Percentiles rank a stretch among this genome's conserved stretches.
Evolutionary conservation across 177 flowering plant genomes (phyloP).

Genomic region (Vitis hybrid): DNA sequence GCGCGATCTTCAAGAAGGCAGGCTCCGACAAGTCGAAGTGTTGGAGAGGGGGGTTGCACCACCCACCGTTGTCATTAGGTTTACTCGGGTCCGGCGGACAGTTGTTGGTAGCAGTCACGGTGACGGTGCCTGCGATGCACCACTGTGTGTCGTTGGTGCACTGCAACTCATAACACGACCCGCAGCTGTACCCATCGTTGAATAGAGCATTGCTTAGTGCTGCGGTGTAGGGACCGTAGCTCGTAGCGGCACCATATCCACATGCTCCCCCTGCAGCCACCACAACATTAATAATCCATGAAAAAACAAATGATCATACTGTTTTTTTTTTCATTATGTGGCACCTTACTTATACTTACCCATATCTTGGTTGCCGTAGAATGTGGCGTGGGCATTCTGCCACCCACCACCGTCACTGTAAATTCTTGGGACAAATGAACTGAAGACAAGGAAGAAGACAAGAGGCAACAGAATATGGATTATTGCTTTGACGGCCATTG

Average conservation of each 20-base stretch:
- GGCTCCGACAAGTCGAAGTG: constrained; percentile 71
- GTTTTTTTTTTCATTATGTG: neutral
- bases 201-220: constrained; percentile 68
- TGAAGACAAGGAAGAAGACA: neutral
- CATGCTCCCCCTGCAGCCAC: constrained; percentile 59
- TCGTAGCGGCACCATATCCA: constrained; percentile 75
- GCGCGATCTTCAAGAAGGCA: constrained; percentile 59
- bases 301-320: neutral
- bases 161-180: constrained; percentile 53
- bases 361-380: constrained; percentile 53
- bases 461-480: too few species aligned
- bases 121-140: constrained; percentile 49
- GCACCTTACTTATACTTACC: constrained; percentile 17
- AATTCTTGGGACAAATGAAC: neutral
- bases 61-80: constrained; percentile 61
- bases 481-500: too few species aligned
- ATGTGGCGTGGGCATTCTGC: constrained; percentile 45
- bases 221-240: constrained; percentile 64
- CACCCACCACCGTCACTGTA: constrained; percentile 19
- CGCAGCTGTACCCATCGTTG: constrained; percentile 61
- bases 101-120: constrained; percentile 67
- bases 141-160: constrained; percentile 54
- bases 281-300: neutral
- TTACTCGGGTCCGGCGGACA: constrained; percentile 63
- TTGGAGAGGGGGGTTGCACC: constrained; percentile 75